Conservation (phyloP, 306 rosid species). For the Amphicarpaea edgeworthii region DNA sequence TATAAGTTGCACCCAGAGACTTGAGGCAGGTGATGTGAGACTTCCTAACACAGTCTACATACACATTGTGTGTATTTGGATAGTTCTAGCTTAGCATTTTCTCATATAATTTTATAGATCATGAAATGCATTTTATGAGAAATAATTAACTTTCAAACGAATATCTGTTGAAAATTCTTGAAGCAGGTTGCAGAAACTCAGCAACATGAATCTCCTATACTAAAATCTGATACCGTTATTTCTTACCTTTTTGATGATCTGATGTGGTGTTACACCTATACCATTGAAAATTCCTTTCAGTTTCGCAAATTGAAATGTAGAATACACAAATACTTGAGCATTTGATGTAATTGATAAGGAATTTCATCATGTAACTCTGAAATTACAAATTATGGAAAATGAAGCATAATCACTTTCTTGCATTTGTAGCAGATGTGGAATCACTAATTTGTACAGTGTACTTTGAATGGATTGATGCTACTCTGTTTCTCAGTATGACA, state of each 20-base stretch:
- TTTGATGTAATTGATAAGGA: constrained; percentile 3
- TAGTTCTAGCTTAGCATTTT: neutral
- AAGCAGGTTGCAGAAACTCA: neutral
- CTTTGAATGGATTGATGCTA: constrained; percentile 24
- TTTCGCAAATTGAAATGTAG: neutral
- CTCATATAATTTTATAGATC: neutral
- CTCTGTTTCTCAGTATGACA: neutral
- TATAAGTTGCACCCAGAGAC: too few relatives aligned
- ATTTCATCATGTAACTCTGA: constrained; percentile 9
- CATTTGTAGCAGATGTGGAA: neutral
- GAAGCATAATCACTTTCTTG: constrained; percentile 3
- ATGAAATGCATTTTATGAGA: neutral
- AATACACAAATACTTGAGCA: neutral
- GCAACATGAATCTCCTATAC: neutral
- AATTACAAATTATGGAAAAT: neutral
- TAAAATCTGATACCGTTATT: neutral
- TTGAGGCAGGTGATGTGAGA: too few relatives aligned
- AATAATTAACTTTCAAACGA: neutral
- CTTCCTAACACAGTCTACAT: too few relatives aligned
- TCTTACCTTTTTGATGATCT: neutral
- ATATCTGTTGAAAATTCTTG: neutral
- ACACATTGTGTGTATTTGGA: neutral
- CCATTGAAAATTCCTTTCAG: neutral
- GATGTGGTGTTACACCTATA: neutral
- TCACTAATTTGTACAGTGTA: too few relatives aligned